These are phyloP conservation scores for Phytophthora citricola DNA, from an alignment of 352 stramenopile genomes.

Conservation along the genomic window DNA sequence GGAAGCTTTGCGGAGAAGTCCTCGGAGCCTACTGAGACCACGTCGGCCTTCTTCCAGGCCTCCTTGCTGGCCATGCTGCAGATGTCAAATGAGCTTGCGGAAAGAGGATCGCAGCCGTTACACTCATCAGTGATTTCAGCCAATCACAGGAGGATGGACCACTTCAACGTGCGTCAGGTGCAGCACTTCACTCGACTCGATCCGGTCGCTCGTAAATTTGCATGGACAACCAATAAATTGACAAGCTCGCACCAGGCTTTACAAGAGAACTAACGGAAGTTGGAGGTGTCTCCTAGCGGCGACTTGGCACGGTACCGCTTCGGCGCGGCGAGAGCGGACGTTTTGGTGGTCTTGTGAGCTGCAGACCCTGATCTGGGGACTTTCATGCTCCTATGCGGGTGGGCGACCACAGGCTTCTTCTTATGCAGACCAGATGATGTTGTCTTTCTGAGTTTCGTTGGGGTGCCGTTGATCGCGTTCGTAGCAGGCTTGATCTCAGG, in stretches of 20 bases:
- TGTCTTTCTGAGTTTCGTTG: conserved; percentile 31
- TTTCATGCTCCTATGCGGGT: conserved; percentile 29
- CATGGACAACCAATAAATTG: conserved; percentile 27
- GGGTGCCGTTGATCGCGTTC: conserved; percentile 14
- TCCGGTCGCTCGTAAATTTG: not conserved
- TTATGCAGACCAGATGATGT: conserved; percentile 11
- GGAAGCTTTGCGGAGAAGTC: conserved; percentile 24
- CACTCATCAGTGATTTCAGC: conserved; percentile 38
- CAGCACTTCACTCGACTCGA: not conserved
- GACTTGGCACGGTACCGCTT: conserved; percentile 47
- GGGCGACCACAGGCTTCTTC: conserved; percentile 28
- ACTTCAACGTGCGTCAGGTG: conserved; percentile 22
- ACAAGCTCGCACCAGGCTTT: conserved; percentile 25
- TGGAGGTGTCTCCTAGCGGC: conserved; percentile 37
- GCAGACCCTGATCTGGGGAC: conserved; percentile 12
- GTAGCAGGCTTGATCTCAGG: conserved; percentile 12
- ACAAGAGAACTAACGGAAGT: conserved; percentile 40
- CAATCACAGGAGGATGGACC: conserved; percentile 20
- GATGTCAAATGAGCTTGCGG: conserved; percentile 27
- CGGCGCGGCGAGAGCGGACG: conserved; percentile 32
- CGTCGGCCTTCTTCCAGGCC: conserved; percentile 24
- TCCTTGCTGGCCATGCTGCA: conserved; percentile 23
- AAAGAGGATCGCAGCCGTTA: conserved; percentile 19
- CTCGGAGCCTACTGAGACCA: conserved; percentile 4
- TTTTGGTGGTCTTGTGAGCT: conserved; percentile 31